Percentiles rank a stretch among this genome's conserved stretches.
These are phyloP conservation scores for Populus ilicifolia DNA, from an alignment of 345 rosid species.

Conservation along the genomic window DNA sequence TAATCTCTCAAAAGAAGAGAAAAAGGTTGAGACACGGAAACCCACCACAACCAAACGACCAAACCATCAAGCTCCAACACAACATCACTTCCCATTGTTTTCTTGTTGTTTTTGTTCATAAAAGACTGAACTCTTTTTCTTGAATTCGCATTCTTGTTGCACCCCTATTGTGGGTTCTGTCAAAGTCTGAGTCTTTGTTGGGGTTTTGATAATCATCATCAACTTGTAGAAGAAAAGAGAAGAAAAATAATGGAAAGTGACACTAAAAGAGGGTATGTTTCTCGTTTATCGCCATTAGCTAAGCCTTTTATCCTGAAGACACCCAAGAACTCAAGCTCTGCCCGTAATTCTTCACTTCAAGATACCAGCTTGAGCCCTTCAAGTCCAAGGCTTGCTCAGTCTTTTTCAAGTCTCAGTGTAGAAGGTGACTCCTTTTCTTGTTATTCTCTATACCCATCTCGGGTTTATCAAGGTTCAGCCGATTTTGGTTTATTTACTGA, in stretches of 20 bases:
- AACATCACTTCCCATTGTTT: background rate
- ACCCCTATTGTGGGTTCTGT: background rate
- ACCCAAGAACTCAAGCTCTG: conserved; percentile 7
- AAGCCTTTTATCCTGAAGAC: conserved; percentile 32
- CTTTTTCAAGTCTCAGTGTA: background rate
- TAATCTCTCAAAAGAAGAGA: background rate
- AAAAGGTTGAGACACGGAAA: background rate
- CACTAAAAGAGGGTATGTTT: background rate
- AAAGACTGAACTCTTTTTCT: background rate
- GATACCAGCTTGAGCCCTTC: background rate
- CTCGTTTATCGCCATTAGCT: conserved; percentile 44
- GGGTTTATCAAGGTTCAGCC: background rate
- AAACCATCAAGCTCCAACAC: background rate
- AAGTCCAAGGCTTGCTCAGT: background rate
- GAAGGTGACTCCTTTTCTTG: background rate
- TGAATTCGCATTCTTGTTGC: background rate
- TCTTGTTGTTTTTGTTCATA: background rate
- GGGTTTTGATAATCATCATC: background rate
- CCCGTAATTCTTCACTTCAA: background rate
- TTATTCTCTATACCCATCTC: background rate
- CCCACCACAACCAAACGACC: background rate
- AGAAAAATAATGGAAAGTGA: background rate
- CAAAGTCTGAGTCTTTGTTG: background rate
- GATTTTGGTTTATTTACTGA: background rate
- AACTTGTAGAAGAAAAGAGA: background rate